phyloP scores from a whole-genome alignment of 202 grass and related monocot genomes.

The Tripidium arundinaceum region DNA sequence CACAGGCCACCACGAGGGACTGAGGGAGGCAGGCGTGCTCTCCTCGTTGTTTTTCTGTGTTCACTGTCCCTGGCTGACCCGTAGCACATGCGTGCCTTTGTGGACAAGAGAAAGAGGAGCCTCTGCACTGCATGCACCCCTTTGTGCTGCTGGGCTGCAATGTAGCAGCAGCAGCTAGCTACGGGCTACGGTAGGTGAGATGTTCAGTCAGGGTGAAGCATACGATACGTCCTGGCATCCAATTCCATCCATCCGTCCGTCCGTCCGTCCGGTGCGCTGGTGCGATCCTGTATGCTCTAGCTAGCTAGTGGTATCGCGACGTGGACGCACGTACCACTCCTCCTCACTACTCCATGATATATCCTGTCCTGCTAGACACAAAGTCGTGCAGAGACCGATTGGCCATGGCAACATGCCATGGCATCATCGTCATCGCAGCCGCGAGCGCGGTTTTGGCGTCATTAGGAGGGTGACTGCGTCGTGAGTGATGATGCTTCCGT shows the following conservation, averaged over 20 bases:
- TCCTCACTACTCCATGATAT: too few species aligned
- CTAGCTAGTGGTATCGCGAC: background rate
- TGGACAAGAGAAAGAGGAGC: background rate
- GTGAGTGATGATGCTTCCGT: background rate
- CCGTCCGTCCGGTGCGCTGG: too few species aligned
- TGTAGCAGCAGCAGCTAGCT: too few species aligned
- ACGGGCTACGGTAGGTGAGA: conserved; percentile 22
- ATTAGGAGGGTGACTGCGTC: background rate
- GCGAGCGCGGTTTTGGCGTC: background rate
- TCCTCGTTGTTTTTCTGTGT: background rate
- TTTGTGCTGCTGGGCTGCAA: background rate
- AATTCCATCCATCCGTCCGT: too few species aligned
- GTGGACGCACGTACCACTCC: background rate
- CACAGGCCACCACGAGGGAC: too few species aligned
- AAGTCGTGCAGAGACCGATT: too few species aligned
- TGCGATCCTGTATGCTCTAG: too few species aligned
- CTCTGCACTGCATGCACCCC: too few species aligned
- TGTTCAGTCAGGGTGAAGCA: conserved; percentile 19
- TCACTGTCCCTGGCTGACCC: background rate
- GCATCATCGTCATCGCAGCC: background rate
- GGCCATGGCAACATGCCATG: too few species aligned
- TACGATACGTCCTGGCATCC: background rate
- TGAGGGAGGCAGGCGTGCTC: too few species aligned
- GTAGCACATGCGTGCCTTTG: conserved; percentile 15
- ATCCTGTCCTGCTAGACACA: too few species aligned